phyloP scores from a whole-genome alignment of 257 asterid genomes.

The Ligustrum vulgare region DNA sequence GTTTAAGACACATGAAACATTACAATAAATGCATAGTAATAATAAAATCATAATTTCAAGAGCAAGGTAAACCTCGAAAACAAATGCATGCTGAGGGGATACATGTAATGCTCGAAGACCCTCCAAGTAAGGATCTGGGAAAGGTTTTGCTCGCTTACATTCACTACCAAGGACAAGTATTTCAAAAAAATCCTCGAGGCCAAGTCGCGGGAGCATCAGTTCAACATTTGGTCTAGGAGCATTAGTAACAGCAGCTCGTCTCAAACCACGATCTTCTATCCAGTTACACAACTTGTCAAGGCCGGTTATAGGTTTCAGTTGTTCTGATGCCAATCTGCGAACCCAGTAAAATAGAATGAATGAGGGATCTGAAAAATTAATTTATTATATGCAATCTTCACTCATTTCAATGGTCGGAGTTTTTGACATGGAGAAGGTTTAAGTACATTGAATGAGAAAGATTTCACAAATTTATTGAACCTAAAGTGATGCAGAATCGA shows the following conservation, averaged over 20 bases:
- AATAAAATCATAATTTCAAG: not conserved
- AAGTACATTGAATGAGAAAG: not conserved
- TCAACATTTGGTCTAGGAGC: conserved; percentile 83
- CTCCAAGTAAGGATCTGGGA: conserved; percentile 79
- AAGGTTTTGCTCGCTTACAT: conserved; percentile 76
- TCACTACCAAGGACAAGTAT: conserved; percentile 60
- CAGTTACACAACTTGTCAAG: conserved; percentile 63
- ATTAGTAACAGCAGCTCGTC: conserved; percentile 88
- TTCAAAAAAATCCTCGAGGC: conserved; percentile 61
- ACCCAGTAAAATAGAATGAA: conserved; percentile 9
- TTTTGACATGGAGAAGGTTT: not conserved
- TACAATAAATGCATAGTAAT: not conserved
- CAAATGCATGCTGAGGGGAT: conserved; percentile 53
- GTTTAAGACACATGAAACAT: not conserved
- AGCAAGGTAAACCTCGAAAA: conserved; percentile 60
- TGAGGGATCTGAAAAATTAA: not conserved
- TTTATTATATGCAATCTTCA: not conserved
- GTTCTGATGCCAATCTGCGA: conserved; percentile 60
- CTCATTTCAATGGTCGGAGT: not conserved
- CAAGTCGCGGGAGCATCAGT: conserved; percentile 49
- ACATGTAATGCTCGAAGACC: conserved; percentile 60
- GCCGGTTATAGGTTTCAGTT: conserved; percentile 54
- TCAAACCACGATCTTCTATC: conserved; percentile 63
- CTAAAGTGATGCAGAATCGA: too few species aligned
- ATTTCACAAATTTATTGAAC: not conserved